Conservation (phyloP, 208 protist genomes). For the Leishmania mexicana region DNA sequence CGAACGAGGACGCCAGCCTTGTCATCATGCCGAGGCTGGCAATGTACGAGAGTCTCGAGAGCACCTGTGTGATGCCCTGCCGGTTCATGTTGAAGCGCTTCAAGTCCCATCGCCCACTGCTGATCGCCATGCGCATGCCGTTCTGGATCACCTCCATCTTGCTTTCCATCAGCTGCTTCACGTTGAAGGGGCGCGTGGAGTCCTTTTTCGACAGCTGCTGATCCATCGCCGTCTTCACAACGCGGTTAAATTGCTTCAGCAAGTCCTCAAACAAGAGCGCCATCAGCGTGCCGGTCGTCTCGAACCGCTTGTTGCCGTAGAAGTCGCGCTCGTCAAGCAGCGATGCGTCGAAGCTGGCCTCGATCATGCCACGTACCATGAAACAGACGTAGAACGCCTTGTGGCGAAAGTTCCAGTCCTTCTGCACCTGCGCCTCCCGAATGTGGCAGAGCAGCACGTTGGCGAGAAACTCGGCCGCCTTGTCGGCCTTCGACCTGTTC, state of each 20-base stretch:
- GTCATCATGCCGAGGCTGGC: conserved; percentile 99
- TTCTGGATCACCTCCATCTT: conserved; percentile 97
- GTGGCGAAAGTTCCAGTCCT: conserved; percentile 96
- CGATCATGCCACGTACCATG: conserved; percentile 98
- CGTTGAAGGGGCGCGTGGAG: conserved; percentile 90
- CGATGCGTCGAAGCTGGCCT: conserved; percentile 87
- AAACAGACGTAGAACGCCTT: conserved; percentile 98
- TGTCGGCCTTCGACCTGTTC: conserved; percentile 88
- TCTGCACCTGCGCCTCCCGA: conserved; percentile 84
- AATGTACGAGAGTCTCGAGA: conserved; percentile 99
- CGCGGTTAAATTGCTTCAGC: conserved; percentile 98
- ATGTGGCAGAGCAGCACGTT: conserved; percentile 96
- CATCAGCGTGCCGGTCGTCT: conserved; percentile 98
- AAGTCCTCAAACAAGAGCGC: conserved; percentile 98
- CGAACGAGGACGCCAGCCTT: conserved; percentile 98
- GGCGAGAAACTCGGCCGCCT: conserved; percentile 95
- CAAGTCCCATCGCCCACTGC: conserved; percentile 96
- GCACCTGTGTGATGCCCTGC: conserved; percentile 96
- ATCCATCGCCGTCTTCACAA: conserved; percentile 94
- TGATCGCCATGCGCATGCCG: conserved; percentile 97
- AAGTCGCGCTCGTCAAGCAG: conserved; percentile 99
- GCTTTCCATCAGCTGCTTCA: conserved; percentile 93
- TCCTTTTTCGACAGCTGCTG: conserved; percentile 91
- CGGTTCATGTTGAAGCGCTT: conserved; percentile 99
- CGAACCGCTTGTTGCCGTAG: conserved; percentile 99